Evolutionary conservation across 2,329 filamentous ascomycete species (phyloP).

Genomic region (Venturia nashicola): DNA sequence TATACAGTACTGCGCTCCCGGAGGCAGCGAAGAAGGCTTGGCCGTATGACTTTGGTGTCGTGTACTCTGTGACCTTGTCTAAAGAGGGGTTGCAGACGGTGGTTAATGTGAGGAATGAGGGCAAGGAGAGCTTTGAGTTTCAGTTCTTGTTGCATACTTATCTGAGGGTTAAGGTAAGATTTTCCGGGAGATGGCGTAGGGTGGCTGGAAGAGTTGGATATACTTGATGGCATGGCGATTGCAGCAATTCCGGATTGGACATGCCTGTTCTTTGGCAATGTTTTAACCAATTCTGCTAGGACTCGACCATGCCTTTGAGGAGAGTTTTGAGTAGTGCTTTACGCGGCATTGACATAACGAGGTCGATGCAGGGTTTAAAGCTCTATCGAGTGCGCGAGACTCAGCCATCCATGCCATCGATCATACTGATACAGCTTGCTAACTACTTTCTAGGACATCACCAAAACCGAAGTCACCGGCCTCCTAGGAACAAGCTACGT

Average conservation of each 20-base stretch:
- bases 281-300: not conserved
- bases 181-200: not conserved
- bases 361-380: not conserved
- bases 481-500: constrained; percentile 65
- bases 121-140: constrained; percentile 71
- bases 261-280: not conserved
- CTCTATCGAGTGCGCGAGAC: not conserved
- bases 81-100: constrained; percentile 65
- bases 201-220: not conserved
- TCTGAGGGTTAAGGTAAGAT: constrained; percentile 61
- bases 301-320: no score
- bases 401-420: not conserved
- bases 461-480: constrained; percentile 57
- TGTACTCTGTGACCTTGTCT: constrained; percentile 83
- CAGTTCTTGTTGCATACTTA: constrained; percentile 90
- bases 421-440: not conserved
- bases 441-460: constrained; percentile 54
- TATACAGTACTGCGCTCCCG: constrained; percentile 60
- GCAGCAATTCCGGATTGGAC: not conserved
- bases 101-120: constrained; percentile 82
- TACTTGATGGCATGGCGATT: not conserved
- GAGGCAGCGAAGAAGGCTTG: constrained; percentile 59
- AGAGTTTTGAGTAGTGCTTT: no score
- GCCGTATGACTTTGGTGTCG: constrained; percentile 77
- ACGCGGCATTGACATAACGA: not conserved